A percentile compares a stretch with the other conserved stretches of the same genome.
Conservation (phyloP, 208 protist genomes). For the Phytomonas sp. region DNA sequence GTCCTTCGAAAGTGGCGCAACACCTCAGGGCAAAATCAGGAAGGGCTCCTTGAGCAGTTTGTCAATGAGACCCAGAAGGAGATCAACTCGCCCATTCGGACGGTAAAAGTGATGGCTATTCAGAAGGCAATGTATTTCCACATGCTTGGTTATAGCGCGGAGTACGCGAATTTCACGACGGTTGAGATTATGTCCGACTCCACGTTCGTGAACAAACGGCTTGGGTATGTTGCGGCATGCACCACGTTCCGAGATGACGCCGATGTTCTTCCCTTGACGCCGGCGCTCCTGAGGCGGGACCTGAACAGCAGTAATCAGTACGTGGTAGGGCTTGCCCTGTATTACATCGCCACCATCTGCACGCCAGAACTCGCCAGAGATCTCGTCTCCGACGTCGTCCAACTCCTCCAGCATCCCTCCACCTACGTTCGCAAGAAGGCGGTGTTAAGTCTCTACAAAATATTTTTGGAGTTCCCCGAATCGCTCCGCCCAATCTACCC, state of each 20-base stretch:
- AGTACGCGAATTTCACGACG: conserved; percentile 94
- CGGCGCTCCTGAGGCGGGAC: conserved; percentile 96
- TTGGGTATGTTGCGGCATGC: conserved; percentile 93
- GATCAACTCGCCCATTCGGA: conserved; percentile 74
- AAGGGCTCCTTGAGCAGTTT: conserved; percentile 86
- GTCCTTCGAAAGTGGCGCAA: conserved; percentile 93
- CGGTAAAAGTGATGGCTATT: conserved; percentile 91
- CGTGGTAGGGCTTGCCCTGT: conserved; percentile 93
- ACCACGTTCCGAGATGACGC: conserved; percentile 92
- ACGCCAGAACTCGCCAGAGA: conserved; percentile 94
- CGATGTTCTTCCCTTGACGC: conserved; percentile 95
- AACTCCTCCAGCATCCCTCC: conserved; percentile 82
- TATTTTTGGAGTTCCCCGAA: conserved; percentile 97
- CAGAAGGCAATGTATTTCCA: conserved; percentile 97
- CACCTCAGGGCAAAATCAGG: conserved; percentile 78
- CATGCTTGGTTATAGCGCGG: conserved; percentile 96
- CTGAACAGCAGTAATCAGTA: conserved; percentile 91
- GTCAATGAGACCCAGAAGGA: conserved; percentile 94
- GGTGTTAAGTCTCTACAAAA: conserved; percentile 93
- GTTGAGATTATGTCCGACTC: conserved; percentile 94
- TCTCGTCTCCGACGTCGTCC: conserved; percentile 92
- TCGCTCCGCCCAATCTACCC: conserved; percentile 94
- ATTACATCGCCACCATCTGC: conserved; percentile 94
- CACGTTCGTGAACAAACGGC: conserved; percentile 77
- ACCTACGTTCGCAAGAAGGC: conserved; percentile 95